Percentiles rank a stretch among this genome's conserved stretches.
Conservation (phyloP, 2,329 filamentous ascomycete genomes). For the Zymoseptoria passerinii region DNA sequence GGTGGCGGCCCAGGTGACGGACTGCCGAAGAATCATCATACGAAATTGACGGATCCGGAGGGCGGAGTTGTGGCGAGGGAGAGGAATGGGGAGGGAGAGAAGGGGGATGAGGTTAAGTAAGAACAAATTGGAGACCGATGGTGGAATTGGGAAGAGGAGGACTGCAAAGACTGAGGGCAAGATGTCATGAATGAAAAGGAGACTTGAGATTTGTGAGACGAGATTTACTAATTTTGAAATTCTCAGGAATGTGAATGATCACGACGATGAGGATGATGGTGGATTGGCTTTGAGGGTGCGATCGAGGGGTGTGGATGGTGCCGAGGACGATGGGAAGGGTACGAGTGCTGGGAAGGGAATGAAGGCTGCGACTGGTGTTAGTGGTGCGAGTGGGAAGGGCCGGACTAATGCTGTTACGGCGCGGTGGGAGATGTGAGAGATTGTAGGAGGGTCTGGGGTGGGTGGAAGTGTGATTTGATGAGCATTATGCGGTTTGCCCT, state of each 20-base stretch:
- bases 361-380: too few species aligned
- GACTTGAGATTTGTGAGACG: background rate
- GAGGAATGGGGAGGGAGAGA: background rate
- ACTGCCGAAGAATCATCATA: background rate
- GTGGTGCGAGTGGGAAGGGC: background rate
- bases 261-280: constrained; percentile 15
- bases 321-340: background rate
- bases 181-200: constrained; percentile 1
- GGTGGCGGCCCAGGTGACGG: background rate
- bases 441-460: too few species aligned
- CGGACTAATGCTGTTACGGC: background rate
- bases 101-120: background rate
- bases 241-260: constrained; percentile 11
- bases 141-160: background rate
- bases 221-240: constrained; percentile 13
- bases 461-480: too few species aligned
- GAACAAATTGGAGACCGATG: background rate
- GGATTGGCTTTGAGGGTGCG: constrained; percentile 13
- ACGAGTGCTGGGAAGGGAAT: background rate
- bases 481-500: too few species aligned
- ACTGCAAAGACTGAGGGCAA: background rate
- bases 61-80: background rate
- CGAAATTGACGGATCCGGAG: background rate
- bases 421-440: background rate
- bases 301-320: constrained; percentile 4